Conservation (phyloP, 306 rosid genomes). For the Cucurbita ficifolia region DNA sequence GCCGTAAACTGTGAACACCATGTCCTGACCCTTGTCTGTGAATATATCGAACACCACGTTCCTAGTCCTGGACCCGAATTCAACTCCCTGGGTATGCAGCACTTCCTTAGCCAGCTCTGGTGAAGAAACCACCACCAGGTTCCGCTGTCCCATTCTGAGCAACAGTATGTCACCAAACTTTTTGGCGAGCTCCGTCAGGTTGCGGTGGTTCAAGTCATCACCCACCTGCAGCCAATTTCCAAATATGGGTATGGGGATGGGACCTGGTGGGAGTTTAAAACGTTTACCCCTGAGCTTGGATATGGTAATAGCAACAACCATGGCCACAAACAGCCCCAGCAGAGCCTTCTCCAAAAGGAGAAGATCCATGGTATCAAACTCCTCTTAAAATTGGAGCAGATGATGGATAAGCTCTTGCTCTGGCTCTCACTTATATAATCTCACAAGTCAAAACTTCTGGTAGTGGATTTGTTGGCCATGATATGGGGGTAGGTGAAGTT, state of each 20-base stretch:
- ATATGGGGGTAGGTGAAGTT: background rate
- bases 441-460: background rate
- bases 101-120: constrained; percentile 81
- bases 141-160: constrained; percentile 84
- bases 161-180: constrained; percentile 52
- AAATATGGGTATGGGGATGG: constrained; percentile 55
- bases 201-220: constrained; percentile 80
- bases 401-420: background rate
- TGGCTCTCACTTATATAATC: background rate
- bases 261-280: constrained; percentile 77
- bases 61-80: constrained; percentile 68
- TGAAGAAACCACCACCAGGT: constrained; percentile 54
- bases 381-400: background rate
- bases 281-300: constrained; percentile 49
- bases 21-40: constrained; percentile 75
- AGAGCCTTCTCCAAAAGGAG: constrained; percentile 69
- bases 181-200: constrained; percentile 54
- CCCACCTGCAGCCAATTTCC: constrained; percentile 94
- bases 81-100: constrained; percentile 70
- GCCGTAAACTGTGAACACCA: constrained; percentile 82
- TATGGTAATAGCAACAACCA: constrained; percentile 29
- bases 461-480: background rate
- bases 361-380: constrained; percentile 40
- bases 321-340: constrained; percentile 38
- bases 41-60: constrained; percentile 80